A percentile compares a stretch with the other conserved stretches of the same genome.
Evolutionary conservation across 2,329 filamentous ascomycete genomes (phyloP).

Genomic region (Dactylellina drechsleri): DNA sequence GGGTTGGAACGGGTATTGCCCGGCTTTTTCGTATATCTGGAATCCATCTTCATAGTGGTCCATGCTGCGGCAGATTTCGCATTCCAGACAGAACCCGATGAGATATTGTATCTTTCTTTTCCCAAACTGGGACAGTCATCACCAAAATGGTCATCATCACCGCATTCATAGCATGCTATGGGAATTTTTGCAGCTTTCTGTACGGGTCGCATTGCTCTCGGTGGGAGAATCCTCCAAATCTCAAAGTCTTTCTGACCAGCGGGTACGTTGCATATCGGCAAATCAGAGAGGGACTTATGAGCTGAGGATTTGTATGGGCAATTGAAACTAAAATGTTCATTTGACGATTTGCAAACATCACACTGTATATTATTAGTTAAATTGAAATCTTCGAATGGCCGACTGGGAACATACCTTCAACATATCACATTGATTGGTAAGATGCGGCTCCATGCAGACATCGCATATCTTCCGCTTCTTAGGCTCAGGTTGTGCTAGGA

Average conservation of each 20-base stretch:
- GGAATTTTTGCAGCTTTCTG: slow-evolving; percentile 38
- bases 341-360: slow-evolving; percentile 45
- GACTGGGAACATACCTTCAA: slow-evolving; percentile 27
- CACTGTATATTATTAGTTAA: slow-evolving; percentile 33
- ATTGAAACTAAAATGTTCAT: slow-evolving; percentile 51
- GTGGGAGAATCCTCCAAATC: slow-evolving; percentile 46
- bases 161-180: slow-evolving; percentile 49
- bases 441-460: slow-evolving; percentile 44
- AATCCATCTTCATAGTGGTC: slow-evolving; percentile 52
- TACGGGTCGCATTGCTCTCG: slow-evolving; percentile 1
- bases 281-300: slow-evolving; percentile 32
- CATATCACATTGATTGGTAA: slow-evolving; percentile 47
- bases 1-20: slow-evolving; percentile 13
- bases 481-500: slow-evolving; percentile 19
- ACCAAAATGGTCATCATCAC: slow-evolving; percentile 45
- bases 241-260: slow-evolving; percentile 48
- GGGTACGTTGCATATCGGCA: slow-evolving; percentile 52
- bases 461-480: slow-evolving; percentile 54
- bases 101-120: slow-evolving; percentile 23
- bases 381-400: neutral
- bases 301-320: slow-evolving; percentile 50
- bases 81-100: slow-evolving; percentile 45
- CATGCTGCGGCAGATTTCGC: slow-evolving; percentile 38
- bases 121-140: slow-evolving; percentile 45
- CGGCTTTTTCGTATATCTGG: slow-evolving; percentile 29